Evolutionary conservation across 148 eudicot genomes (phyloP), one percentile per base, ranked within the genome.

Genomic region (Silene latifolia): DNA sequence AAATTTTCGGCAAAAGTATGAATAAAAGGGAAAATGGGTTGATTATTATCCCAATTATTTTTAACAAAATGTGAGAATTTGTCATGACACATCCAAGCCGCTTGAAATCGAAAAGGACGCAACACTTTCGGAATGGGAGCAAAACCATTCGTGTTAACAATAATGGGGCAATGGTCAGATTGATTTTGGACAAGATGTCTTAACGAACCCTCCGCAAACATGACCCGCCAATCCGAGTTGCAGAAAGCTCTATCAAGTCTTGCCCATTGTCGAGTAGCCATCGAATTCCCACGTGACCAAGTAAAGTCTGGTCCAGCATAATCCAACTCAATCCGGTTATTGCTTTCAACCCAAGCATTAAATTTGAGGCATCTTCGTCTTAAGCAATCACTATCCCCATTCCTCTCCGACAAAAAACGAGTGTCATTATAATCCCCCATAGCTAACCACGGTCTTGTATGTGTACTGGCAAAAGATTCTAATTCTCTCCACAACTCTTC

Each of bases 381-480:
- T 51, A 60, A 13, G 15, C 53, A 11, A 48, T 15, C 17, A 15
- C 56, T 51, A 3, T 14, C 5, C 0, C 56, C 56, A 51, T 51
- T n/a, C 0, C 51, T 7, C 7, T 75, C 77, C 0, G 1, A 0
- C 6, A 53, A 9, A 0, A 6, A 21, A 2, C 10, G 1, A 3
- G 72, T 66, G 0, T 66, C 21, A 39, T 66, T 75, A n/a, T 56
- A 75, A 1, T 75, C 78, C 0, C 78, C 72, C 5, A 11, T 63
- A 0, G 35, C n/a, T 0, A 66, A 5, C 63, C 76, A 71, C 0
- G 71, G 80, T 42, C 42, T 35, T 8, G 18, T 8, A 8, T 35
- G 42, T 0, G 19, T 18, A 0, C 5, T 1, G 1, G 51, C 70
- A 6, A 67, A 39, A 0, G 5, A 1, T 6, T 4, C 3, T 0